Percentiles rank a stretch among this genome's conserved stretches.
Conservation (phyloP, 139 green algal genomes). For the Deuterostichococcus epilithicus region DNA sequence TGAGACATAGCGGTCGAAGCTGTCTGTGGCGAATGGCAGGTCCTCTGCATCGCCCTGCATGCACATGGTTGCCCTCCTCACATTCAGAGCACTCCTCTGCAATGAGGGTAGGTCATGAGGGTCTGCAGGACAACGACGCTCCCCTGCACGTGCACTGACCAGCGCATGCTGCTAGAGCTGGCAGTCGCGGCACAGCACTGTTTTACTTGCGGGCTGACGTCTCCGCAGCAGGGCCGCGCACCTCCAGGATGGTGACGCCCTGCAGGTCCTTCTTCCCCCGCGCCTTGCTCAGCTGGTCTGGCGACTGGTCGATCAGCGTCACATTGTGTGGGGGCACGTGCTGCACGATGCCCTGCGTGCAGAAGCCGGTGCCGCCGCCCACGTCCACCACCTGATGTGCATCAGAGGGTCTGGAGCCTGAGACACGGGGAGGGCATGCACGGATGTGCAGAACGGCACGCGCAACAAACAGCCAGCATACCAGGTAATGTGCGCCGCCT, state of each 20-base stretch:
- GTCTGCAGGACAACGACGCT: too few species aligned
- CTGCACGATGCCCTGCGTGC: constrained; percentile 85
- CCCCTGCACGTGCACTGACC: too few species aligned
- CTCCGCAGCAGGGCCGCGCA: constrained; percentile 5
- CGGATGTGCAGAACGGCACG: not conserved
- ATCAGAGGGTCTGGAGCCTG: too few species aligned
- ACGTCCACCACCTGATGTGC: constrained; percentile 84
- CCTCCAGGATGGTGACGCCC: constrained; percentile 87
- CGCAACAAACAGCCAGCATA: constrained; percentile 1
- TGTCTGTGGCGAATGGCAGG: constrained; percentile 83
- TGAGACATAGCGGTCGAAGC: constrained; percentile 89
- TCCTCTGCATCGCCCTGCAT: constrained; percentile 89
- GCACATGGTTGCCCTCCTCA: not conserved
- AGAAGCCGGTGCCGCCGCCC: constrained; percentile 91
- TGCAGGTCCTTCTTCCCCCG: constrained; percentile 79
- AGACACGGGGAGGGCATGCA: not conserved
- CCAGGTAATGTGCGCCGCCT: not conserved
- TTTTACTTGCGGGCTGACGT: not conserved
- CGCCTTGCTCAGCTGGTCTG: constrained; percentile 91
- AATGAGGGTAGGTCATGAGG: too few species aligned
- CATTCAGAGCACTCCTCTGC: too few species aligned
- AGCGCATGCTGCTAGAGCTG: not conserved
- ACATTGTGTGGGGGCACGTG: constrained; percentile 69
- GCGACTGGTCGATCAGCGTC: constrained; percentile 91
- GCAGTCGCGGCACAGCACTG: not conserved